A percentile compares a stretch with the other conserved stretches of the same genome.
Conservation (phyloP, 495 filamentous ascomycete species). For the Trichodelitschia bisporula region DNA sequence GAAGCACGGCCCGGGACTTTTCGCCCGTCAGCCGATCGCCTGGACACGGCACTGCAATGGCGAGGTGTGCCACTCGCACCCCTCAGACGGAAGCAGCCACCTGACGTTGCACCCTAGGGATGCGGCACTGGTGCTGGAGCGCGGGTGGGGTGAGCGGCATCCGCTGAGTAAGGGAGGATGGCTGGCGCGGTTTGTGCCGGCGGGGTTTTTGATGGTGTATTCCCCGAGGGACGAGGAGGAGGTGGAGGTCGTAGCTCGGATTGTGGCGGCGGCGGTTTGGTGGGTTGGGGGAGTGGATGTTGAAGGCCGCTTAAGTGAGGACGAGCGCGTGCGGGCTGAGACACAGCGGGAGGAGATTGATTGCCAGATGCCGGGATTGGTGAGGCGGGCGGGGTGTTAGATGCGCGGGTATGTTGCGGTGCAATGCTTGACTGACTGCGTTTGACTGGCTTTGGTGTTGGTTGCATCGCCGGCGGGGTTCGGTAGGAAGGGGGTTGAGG, state of each 20-base stretch:
- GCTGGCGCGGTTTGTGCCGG: slow-evolving; percentile 28
- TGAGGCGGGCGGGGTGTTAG: too few relatives aligned
- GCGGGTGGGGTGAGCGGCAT: slow-evolving; percentile 67
- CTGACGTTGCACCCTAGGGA: slow-evolving; percentile 52
- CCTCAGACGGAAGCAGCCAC: slow-evolving; percentile 49
- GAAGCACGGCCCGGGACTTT: slow-evolving; percentile 51
- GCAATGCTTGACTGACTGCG: too few relatives aligned
- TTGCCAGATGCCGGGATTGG: too few relatives aligned
- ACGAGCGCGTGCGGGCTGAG: too few relatives aligned
- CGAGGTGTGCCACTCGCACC: slow-evolving; percentile 63
- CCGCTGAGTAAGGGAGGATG: slow-evolving; percentile 37
- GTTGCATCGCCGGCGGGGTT: too few relatives aligned
- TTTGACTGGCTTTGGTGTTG: too few relatives aligned
- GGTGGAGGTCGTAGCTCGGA: slow-evolving; percentile 37
- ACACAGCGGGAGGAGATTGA: too few relatives aligned
- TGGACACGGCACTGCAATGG: slow-evolving; percentile 15
- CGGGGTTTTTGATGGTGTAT: slow-evolving; percentile 58
- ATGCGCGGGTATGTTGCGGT: too few relatives aligned
- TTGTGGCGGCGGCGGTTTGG: slow-evolving; percentile 35
- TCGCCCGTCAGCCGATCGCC: slow-evolving; percentile 29
- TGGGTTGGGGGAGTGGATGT: slow-evolving; percentile 3
- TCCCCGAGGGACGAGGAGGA: slow-evolving; percentile 49
- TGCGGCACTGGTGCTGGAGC: slow-evolving; percentile 45
- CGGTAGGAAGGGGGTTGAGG: too few relatives aligned
- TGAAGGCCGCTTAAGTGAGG: too few relatives aligned